Conservation (phyloP, 192 early-diverging fungal genomes). For the Coemansia sp. region DNA sequence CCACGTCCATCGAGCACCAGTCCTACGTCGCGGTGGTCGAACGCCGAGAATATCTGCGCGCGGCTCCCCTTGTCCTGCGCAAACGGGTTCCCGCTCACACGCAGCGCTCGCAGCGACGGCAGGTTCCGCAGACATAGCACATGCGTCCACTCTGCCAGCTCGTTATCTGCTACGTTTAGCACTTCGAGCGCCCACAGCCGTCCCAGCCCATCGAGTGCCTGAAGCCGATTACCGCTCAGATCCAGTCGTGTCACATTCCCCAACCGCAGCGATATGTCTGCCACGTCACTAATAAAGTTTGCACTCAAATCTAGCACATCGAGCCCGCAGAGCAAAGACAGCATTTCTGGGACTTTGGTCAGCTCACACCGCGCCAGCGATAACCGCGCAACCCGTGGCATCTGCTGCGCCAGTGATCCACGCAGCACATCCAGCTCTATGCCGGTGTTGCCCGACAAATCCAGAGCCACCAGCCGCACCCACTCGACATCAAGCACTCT, state of each 20-base stretch:
- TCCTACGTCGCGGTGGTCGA: slow-evolving; percentile 43
- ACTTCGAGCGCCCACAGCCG: slow-evolving; percentile 45
- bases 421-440: slow-evolving; percentile 27
- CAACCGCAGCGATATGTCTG: slow-evolving; percentile 33
- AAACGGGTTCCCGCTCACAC: slow-evolving; percentile 43
- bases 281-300: slow-evolving; percentile 30
- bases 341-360: slow-evolving; percentile 26
- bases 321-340: slow-evolving; percentile 28
- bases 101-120: slow-evolving; percentile 33
- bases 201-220: slow-evolving; percentile 24
- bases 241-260: slow-evolving; percentile 32
- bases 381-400: slow-evolving; percentile 26
- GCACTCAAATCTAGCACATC: slow-evolving; percentile 37
- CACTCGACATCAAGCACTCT: slow-evolving; percentile 21
- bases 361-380: slow-evolving; percentile 46
- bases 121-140: slow-evolving; percentile 37
- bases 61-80: slow-evolving; percentile 14
- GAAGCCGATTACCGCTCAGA: slow-evolving; percentile 29
- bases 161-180: slow-evolving; percentile 37
- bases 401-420: slow-evolving; percentile 12
- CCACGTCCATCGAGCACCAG: slow-evolving; percentile 35
- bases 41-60: slow-evolving; percentile 42
- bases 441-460: slow-evolving; percentile 37
- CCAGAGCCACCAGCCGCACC: slow-evolving; percentile 35
- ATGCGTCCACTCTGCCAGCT: slow-evolving; percentile 21